Percentiles rank a stretch among this genome's conserved stretches.
phyloP scores from a whole-genome alignment of 164 flowering plant genomes.

The Kingdonia uniflora region DNA sequence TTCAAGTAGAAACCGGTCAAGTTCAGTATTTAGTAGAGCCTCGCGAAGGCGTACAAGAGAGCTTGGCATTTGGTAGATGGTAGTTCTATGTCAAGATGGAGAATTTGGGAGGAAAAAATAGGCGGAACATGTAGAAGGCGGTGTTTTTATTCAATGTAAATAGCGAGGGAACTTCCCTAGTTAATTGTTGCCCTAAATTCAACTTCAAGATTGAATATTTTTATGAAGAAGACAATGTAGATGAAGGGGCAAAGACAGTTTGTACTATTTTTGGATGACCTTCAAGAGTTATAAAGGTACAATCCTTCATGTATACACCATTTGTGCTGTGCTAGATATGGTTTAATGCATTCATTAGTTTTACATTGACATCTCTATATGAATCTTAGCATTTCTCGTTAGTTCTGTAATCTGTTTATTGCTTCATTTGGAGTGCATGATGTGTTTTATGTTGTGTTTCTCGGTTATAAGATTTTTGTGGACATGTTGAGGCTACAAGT shows the following conservation, averaged over 20 bases:
- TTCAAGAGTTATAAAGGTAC: not conserved
- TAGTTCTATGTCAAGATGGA: conserved; percentile 19
- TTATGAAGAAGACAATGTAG: too few relatives aligned
- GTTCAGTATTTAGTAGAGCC: conserved; percentile 19
- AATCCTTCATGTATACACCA: too few relatives aligned
- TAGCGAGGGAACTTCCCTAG: not conserved
- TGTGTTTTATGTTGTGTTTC: not conserved
- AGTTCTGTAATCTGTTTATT: not conserved
- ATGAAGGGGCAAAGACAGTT: too few relatives aligned
- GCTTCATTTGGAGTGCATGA: not conserved
- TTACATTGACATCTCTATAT: not conserved
- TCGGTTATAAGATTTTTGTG: not conserved
- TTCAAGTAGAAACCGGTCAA: conserved; percentile 19
- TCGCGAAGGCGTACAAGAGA: conserved; percentile 30
- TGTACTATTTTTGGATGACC: too few relatives aligned
- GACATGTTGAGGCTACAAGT: too few relatives aligned
- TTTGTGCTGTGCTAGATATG: not conserved
- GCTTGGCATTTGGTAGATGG: conserved; percentile 38
- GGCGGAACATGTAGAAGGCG: too few relatives aligned
- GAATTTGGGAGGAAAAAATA: not conserved
- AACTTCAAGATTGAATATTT: too few relatives aligned
- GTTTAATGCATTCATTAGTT: not conserved
- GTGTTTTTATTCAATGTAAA: not conserved
- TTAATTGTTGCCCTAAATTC: too few relatives aligned
- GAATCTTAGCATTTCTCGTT: not conserved